phyloP scores from a whole-genome alignment of 2,329 filamentous ascomycete genomes.

The Hypomyces rosellus region DNA sequence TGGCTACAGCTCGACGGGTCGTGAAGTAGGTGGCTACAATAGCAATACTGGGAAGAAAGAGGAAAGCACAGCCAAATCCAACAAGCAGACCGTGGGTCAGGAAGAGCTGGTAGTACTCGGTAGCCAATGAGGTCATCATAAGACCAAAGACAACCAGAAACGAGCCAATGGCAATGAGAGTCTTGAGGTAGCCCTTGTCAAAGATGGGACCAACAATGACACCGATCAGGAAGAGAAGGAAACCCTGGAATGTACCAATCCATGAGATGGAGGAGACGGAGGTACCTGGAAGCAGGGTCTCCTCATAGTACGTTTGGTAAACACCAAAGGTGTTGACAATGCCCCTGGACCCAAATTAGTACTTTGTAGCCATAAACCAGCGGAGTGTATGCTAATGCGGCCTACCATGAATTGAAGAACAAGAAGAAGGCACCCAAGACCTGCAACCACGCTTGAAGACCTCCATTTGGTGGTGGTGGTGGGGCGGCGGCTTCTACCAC shows the following conservation, averaged over 20 bases:
- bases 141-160: slow-evolving; percentile 32
- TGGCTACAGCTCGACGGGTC: slow-evolving; percentile 32
- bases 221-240: slow-evolving; percentile 31
- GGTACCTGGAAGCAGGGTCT: not conserved
- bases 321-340: slow-evolving; percentile 30
- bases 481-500: not conserved
- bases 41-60: slow-evolving; percentile 33
- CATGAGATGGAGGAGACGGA: slow-evolving; percentile 26
- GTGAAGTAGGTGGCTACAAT: slow-evolving; percentile 31
- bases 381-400: not conserved
- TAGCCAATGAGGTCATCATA: slow-evolving; percentile 31
- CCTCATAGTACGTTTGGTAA: slow-evolving; percentile 29
- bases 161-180: slow-evolving; percentile 26
- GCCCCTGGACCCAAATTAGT: slow-evolving; percentile 19
- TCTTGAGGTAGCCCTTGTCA: slow-evolving; percentile 32
- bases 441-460: slow-evolving; percentile 49
- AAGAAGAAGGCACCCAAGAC: slow-evolving; percentile 45
- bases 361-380: not conserved
- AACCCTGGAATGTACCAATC: slow-evolving; percentile 33
- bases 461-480: slow-evolving; percentile 35
- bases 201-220: slow-evolving; percentile 33
- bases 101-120: slow-evolving; percentile 35
- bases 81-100: slow-evolving; percentile 36
- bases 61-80: slow-evolving; percentile 36
- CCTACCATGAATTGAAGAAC: slow-evolving; percentile 17